These are phyloP conservation scores for Macrotyloma uniflorum DNA, from an alignment of 306 rosid species.

Conservation along the genomic window DNA sequence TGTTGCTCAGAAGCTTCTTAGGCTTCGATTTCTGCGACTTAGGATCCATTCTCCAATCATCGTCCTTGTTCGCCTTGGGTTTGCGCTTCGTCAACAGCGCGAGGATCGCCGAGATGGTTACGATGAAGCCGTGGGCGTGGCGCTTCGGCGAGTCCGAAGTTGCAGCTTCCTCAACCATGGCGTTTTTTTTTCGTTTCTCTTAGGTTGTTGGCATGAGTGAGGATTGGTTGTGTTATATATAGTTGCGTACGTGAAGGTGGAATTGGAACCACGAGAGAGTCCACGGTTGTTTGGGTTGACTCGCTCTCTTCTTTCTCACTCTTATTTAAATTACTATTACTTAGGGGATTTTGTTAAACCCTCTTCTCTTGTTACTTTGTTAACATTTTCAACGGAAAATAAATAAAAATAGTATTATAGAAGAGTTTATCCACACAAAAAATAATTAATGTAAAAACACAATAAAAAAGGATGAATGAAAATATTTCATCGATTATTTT, in stretches of 20 bases:
- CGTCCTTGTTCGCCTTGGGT: conserved; percentile 36
- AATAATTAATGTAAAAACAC: no score
- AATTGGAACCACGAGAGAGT: conserved; percentile 40
- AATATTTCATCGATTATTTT: no score
- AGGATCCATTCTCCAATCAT: conserved; percentile 22
- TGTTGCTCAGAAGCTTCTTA: conserved; percentile 65
- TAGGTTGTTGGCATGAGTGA: background rate
- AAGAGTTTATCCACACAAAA: no score
- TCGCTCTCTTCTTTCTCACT: background rate
- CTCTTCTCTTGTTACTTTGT: no score
- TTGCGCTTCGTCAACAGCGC: conserved; percentile 43
- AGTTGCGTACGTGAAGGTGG: conserved; percentile 2
- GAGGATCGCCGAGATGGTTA: conserved; percentile 48
- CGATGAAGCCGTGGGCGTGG: conserved; percentile 35
- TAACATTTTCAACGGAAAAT: no score
- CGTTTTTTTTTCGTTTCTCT: background rate
- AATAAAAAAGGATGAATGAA: no score
- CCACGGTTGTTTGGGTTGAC: conserved; percentile 41
- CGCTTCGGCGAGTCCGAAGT: conserved; percentile 43
- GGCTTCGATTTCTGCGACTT: conserved; percentile 50
- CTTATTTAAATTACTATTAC: background rate
- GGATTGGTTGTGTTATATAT: background rate
- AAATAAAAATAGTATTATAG: no score
- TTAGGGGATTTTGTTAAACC: conserved; percentile 18
- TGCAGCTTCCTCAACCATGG: conserved; percentile 25